Conservation (phyloP, 805 yeast species). For the Hanseniaspora singularis region DNA sequence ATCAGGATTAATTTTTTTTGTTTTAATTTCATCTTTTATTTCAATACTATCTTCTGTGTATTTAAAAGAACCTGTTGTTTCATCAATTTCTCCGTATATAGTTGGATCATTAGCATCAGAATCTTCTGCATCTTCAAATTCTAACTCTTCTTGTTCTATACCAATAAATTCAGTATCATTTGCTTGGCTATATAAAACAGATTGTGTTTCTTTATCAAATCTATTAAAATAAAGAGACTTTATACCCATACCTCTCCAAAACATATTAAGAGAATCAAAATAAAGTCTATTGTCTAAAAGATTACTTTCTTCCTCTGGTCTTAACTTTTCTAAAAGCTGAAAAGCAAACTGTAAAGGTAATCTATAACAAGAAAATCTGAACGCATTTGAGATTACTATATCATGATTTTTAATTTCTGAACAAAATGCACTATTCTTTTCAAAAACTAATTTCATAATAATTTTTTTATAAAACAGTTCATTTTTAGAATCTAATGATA, state of each 20-base stretch:
- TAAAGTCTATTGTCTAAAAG: neutral
- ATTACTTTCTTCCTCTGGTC: neutral
- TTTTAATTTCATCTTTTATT: too few species aligned
- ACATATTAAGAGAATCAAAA: neutral
- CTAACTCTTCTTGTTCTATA: neutral
- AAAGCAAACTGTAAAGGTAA: neutral
- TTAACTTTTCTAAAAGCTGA: neutral
- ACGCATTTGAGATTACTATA: neutral
- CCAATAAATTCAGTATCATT: neutral
- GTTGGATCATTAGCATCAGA: neutral
- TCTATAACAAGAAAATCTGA: constrained; percentile 7
- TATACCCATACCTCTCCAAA: neutral
- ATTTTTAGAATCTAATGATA: neutral
- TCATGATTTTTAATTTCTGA: neutral
- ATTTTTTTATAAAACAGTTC: neutral
- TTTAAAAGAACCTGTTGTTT: neutral
- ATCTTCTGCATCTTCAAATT: neutral
- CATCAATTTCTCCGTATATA: neutral
- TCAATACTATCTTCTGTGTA: too few species aligned
- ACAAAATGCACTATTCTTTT: neutral
- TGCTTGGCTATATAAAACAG: neutral
- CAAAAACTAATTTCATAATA: neutral
- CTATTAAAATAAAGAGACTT: neutral
- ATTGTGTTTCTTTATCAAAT: neutral
- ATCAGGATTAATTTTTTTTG: neutral